These are phyloP conservation scores for Rauvolfia tetraphylla DNA, from an alignment of 257 asterid genomes.

Conservation along the genomic window DNA sequence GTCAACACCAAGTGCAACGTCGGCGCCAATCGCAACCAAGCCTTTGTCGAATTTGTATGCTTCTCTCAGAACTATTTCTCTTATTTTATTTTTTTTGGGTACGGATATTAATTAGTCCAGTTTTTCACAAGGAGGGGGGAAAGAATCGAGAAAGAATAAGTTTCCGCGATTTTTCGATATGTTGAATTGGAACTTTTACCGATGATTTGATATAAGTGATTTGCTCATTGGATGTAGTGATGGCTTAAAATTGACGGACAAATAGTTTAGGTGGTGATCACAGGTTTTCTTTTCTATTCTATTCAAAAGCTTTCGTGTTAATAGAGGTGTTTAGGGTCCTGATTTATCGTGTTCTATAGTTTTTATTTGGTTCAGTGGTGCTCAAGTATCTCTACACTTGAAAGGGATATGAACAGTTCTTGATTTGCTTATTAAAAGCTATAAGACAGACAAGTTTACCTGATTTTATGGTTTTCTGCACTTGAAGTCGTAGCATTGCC, in stretches of 20 bases:
- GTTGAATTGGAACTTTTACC: background rate
- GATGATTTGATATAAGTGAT: background rate
- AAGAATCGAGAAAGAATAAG: background rate
- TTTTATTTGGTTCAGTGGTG: background rate
- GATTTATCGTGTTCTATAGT: background rate
- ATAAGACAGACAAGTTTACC: background rate
- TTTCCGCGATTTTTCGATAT: background rate
- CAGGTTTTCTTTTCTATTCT: background rate
- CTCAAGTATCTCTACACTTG: background rate
- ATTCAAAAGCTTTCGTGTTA: background rate
- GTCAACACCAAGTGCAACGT: conserved; percentile 81
- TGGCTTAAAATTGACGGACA: background rate
- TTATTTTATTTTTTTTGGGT: background rate
- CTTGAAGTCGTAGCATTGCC: background rate
- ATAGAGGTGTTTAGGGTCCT: background rate
- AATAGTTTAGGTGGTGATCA: too few relatives aligned
- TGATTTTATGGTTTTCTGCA: background rate
- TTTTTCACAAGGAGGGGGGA: background rate
- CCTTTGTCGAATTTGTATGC: conserved; percentile 81
- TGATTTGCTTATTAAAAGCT: background rate
- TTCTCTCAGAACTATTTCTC: too few relatives aligned
- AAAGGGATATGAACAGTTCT: background rate
- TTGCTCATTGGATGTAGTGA: background rate
- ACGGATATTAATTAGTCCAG: background rate
- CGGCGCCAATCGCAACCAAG: conserved; percentile 83